Conservation (phyloP, 352 stramenopile genomes). For the Pythium brachiatum region DNA sequence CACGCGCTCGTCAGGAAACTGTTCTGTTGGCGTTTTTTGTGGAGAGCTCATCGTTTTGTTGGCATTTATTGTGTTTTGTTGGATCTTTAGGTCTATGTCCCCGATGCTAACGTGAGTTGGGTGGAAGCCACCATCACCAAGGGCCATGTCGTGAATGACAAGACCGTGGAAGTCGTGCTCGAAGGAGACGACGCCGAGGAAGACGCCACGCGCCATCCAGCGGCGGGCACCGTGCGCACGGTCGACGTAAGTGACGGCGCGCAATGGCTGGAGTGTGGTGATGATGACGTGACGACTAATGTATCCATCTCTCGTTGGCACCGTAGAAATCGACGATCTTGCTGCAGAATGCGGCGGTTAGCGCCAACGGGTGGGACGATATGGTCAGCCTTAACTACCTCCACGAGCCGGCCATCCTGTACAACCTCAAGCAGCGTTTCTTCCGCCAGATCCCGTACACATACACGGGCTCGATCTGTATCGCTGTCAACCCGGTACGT, state of each 20-base stretch:
- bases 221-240: slow-evolving; percentile 47
- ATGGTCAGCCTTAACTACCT: slow-evolving; percentile 90
- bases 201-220: slow-evolving; percentile 55
- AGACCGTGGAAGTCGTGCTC: slow-evolving; percentile 78
- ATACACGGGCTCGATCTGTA: slow-evolving; percentile 95
- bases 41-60: background rate
- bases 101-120: slow-evolving; percentile 74
- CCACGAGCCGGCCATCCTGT: slow-evolving; percentile 90
- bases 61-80: background rate
- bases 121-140: slow-evolving; percentile 84
- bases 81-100: slow-evolving; percentile 75
- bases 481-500: slow-evolving; percentile 96
- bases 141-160: slow-evolving; percentile 72
- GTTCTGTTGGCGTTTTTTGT: background rate
- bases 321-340: slow-evolving; percentile 70
- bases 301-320: slow-evolving; percentile 7
- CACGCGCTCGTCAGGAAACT: background rate
- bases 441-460: slow-evolving; percentile 93
- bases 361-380: slow-evolving; percentile 62
- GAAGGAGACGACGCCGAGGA: slow-evolving; percentile 71
- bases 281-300: slow-evolving; percentile 3
- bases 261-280: background rate
- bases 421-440: slow-evolving; percentile 89
- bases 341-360: slow-evolving; percentile 64
- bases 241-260: slow-evolving; percentile 33